Evolutionary conservation across 2,329 filamentous ascomycete species (phyloP), one percentile per base, ranked within the genome.

Genomic region (Aspergillus puulaauensis): DNA sequence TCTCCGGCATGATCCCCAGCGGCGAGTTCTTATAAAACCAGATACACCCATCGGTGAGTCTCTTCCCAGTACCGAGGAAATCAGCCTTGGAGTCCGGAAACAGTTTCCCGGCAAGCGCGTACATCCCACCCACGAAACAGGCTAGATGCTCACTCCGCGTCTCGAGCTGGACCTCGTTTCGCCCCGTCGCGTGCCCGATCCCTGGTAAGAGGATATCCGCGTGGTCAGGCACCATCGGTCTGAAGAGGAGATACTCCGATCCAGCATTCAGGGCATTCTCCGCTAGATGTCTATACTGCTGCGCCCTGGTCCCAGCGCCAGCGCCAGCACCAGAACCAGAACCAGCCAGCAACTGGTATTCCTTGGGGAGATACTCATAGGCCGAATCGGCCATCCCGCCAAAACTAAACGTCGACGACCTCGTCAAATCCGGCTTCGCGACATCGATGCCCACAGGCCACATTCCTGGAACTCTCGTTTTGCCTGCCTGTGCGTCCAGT

Each of bases 381-480:
- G 72, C 69, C 14, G 74, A 77, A 60, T 78, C 76, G 17, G 75
- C 71, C 70, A 73, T 72, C 6, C 67, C 73, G 33, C 75, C 75
- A 21, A 77, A 65, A 5, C 64, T 73, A 52, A 75, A 78, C 3
- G 50, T 27, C 8, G 45, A 58, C n/a, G 52, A 21, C 53, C 59
- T 37, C 37, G 59, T 56, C 45, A 64, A 61, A 39, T 54, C 53
- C 3, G 63, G 56, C 9, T 46, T 61, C 11, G 59, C 45, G 6
- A 54, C 85, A 74, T 96, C 90, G 12, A 96, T 77, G 43, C 78
- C 78, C 63, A 90, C 83, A 0, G 91, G 90, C 77, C 93, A 96
- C 66, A 96, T 83, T 2, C 91, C 91, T 1, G 88, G 84, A 6
- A 96, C 77, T 3, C 80, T 77, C 1, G 88, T 91, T 0, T 24